Conservation (phyloP, 2,329 filamentous ascomycete species). For the Apiospora saccharicola region DNA sequence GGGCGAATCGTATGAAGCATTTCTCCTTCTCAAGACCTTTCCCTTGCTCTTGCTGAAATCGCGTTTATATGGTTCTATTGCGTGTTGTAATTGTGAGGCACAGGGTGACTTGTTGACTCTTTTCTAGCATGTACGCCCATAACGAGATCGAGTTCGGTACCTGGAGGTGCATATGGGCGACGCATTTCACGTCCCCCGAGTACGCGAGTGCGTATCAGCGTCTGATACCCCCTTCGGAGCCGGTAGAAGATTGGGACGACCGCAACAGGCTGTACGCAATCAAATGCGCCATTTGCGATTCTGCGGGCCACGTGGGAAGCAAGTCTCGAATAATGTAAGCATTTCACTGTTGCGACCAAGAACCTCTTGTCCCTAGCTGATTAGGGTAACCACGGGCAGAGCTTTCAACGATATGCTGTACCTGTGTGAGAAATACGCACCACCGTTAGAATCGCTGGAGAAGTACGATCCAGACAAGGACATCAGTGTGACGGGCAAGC, state of each 20-base stretch:
- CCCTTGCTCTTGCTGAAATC: too few species aligned
- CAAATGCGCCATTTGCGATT: conserved; percentile 5
- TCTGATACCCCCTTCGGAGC: conserved; percentile 31
- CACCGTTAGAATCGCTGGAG: conserved; percentile 40
- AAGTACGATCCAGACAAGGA: conserved; percentile 42
- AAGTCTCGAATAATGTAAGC: not conserved
- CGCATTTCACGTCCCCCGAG: conserved; percentile 26
- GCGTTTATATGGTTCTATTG: too few species aligned
- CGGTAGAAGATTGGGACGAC: conserved; percentile 41
- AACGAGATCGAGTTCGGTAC: conserved; percentile 26
- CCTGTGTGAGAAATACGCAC: conserved; percentile 46
- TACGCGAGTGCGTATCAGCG: conserved; percentile 26
- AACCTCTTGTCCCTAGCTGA: not conserved
- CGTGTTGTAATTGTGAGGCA: too few species aligned
- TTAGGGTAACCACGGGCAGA: conserved; percentile 31
- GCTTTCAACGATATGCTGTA: conserved; percentile 48
- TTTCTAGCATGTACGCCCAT: conserved; percentile 38
- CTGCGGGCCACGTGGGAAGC: not conserved
- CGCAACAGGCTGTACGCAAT: conserved; percentile 39
- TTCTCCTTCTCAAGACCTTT: not conserved
- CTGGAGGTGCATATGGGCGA: conserved; percentile 24
- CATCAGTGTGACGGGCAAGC: conserved; percentile 31
- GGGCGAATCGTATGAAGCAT: not conserved
- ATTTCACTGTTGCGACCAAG: not conserved
- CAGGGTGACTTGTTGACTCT: conserved; percentile 33